Percentiles rank a stretch among this genome's conserved stretches.
Evolutionary conservation across 2,329 filamentous ascomycete genomes (phyloP).

Genomic region (Sarocladiaceae sp.): DNA sequence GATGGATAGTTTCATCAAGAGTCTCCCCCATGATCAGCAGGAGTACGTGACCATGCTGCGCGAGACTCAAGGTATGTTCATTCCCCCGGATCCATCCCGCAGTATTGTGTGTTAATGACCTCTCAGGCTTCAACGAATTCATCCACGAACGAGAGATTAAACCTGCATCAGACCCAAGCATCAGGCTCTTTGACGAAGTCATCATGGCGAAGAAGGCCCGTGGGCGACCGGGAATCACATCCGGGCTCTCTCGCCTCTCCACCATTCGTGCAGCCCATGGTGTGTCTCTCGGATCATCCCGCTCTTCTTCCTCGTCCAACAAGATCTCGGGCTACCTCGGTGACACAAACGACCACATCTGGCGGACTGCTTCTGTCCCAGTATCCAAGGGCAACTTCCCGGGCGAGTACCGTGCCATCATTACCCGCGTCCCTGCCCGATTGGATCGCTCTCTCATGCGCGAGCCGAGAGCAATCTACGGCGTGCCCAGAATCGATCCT

Average conservation of each 20-base stretch:
- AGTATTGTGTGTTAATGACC: conserved; percentile 7
- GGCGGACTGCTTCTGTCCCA: conserved; percentile 63
- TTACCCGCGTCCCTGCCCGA: conserved; percentile 70
- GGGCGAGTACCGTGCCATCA: conserved; percentile 56
- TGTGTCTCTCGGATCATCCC: conserved; percentile 29
- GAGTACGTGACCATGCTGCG: conserved; percentile 61
- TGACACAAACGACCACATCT: conserved; percentile 74
- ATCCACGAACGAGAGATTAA: conserved; percentile 74
- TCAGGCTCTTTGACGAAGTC: conserved; percentile 80
- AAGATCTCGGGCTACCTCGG: conserved; percentile 59
- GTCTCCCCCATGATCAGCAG: conserved; percentile 61
- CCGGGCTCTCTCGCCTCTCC: conserved; percentile 58
- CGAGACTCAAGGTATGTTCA: conserved; percentile 58
- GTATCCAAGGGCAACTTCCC: conserved; percentile 58
- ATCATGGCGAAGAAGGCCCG: conserved; percentile 72
- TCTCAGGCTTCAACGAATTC: conserved; percentile 67
- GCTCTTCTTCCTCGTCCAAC: conserved; percentile 12
- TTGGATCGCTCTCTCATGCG: conserved; percentile 86
- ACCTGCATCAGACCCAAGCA: conserved; percentile 55
- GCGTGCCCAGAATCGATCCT: conserved; percentile 64
- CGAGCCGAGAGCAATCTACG: conserved; percentile 85
- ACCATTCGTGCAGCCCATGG: conserved; percentile 55
- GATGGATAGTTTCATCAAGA: conserved; percentile 61
- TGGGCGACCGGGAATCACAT: conserved; percentile 62
- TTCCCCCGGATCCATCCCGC: background rate